Evolutionary conservation across 306 rosid genomes (phyloP), one percentile per base, ranked within the genome.

Genomic region (Glycine soja): DNA sequence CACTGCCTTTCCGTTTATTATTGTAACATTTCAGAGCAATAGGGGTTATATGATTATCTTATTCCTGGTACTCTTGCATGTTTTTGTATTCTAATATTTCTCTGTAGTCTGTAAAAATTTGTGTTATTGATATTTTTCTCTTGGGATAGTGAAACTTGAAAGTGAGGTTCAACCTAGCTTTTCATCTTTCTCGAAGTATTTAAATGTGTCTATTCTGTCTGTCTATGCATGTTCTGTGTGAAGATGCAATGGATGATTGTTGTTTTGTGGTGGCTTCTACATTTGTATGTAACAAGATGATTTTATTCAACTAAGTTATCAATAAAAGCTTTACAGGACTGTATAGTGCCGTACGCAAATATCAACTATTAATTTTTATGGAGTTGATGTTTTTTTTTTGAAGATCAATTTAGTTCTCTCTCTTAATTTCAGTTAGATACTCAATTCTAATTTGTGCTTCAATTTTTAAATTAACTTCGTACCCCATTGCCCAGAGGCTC

Each of bases 21-120:
- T 56, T 77, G 16, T 24, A 38, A 40, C 75, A 34, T 64, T 63
- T 64, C 52, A 48, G 51, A 64, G 52, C 52, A 54, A 38, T 30
- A 19, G 74, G 65, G 53, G 40, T 50, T 76, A 50, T 84, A 56
- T 77, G 71, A 18, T 80, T 54, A 74, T 81, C 79, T 74, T 54
- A 54, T 59, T 50, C 64, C 8, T 2, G 18, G 12, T 67, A 54
- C 46, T 67, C 40, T 50, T 53, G 11, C 68, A 36, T 2, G 7
- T 19, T 70, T 62, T 30, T 77, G 75, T 30, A 75, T 58, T 72
- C 13, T 34, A 7, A 8, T 81, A 50, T 77, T 48, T 57, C 24
- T 51, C 11, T 67, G 67, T 58, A 48, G 36, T 51, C 11, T 59
- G 72, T 42, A 40, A 51, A 15, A 77, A 30, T 77, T 30, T 32